Evolutionary conservation across 2,329 filamentous ascomycete genomes (phyloP), one percentile per base, ranked within the genome.

Genomic region (Fusarium avenaceum): DNA sequence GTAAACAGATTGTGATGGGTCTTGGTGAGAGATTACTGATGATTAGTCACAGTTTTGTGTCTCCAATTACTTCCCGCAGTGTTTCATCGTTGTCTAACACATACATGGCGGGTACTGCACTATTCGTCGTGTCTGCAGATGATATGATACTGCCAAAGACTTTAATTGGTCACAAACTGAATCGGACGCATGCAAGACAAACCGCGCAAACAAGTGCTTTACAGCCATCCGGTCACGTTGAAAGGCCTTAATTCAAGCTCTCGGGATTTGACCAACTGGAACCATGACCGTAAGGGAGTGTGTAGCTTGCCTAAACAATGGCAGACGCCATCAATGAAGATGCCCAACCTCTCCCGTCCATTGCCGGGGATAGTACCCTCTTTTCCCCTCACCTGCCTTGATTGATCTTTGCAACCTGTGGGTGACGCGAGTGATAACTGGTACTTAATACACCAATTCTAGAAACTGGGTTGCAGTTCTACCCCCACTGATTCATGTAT

Each of bases 381-480:
- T 24, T 24, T 24, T 24, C 24, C 7, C 24, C 6, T 24, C 3
- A 3, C 6, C 24, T 24, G 24, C 24, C 24, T 24, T 24, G 3
- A 14, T 11, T 15, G 13, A 15, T 5, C 11, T 14, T 32, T 15
- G 2, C 4, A 9, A 11, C 9, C 7, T 28, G 11, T 13, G 30
- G 6, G 30, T 32, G 30, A 6, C 6, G 6, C 14, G 30, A 6
- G 11, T 3, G 30, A 15, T 4, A 32, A 13, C 14, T 4, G 11
- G 13, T 32, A 32, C 11, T 9, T 50, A 1, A 24, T 32, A 19
- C 26, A 32, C 1, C 2, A 32, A 22, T 11, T 4, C 3, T 24
- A 9, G 3, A 1, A 8, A 1, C 11, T 3, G 15, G 19, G 19
- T 11, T 17, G 2, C 7, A 24, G 1, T 33, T 2, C 3, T 4